Base-by-base conservation (phyloP, 2,329 filamentous ascomycete genomes). In the Aspergillus awamori region DNA sequence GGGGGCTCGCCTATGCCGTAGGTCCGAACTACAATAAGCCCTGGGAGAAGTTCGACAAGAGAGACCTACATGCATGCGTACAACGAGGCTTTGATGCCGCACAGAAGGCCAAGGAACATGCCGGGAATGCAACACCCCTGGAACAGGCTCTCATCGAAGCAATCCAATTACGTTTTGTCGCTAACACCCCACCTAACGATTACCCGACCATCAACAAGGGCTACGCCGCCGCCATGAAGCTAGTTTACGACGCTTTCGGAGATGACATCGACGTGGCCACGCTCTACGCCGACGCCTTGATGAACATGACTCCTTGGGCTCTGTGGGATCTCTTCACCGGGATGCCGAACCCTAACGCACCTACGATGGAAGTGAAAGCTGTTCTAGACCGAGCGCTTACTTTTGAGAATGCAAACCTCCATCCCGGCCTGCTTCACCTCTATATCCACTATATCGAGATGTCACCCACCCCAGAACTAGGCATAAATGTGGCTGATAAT, bases 401-500 rank as follows among this genome's bases (percentile, higher is more conserved):
- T 2, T 77, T 80, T 3, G 70, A 74, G 2, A 77, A 80, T 2
- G 70, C 80, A 0, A 72, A 80, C 7, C 66, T 76, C 2, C 90
- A 95, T 68, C 87, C 90, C 0, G 90, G 89, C 0, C 76, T 92
- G 0, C 79, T 91, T 1, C 90, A 93, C 71, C 77, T 92, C 39
- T 92, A 92, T 72, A 89, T 92, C 36, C 89, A 92, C 67, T 81
- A 90, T 6, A 89, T 90, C 82, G 89, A 92, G 70, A 91, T 92
- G 89, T 91, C 89, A 0, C 77, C 80, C 0, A 82, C 78, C 0
- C 89, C 89, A 0, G 89, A 91, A 69, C 71, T 74, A 1, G 89
- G 87, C 1, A 71, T 90, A 8, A 78, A 83, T 0, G 80, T 84
- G 0, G 88, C 88, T 10, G 83, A 92, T 69, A 79, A 65, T n/a